Evolutionary conservation across 148 eudicot species (phyloP), one percentile per base, ranked within the genome.

Genomic region (Heliamphora exappendiculata): DNA sequence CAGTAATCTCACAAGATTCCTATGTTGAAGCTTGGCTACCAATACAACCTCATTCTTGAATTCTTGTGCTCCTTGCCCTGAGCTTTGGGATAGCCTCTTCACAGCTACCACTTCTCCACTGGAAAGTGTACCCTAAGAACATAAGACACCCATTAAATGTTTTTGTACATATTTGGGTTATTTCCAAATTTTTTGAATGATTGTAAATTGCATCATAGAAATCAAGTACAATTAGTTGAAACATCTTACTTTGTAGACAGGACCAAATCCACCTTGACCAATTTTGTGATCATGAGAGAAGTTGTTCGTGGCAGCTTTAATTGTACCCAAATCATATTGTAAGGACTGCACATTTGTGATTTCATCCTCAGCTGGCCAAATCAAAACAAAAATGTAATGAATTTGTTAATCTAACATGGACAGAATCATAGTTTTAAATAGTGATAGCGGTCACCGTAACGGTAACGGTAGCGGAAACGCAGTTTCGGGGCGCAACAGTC

Each of bases 21-120:
- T 78, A 51, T 87, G 90, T 26, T 84, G 88, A 33, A 87, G 86
- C 78, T 83, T 85, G 31, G 85, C 88, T 51, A 87, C 75, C 67
- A 87, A 66, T 11, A 80, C 5, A 62, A 81, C 82, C 76, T 87
- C 90, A 55, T 83, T 85, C 67, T 75, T 84, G 79, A 87, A 87
- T 67, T 87, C 85, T 2, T 29, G 1, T 78, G 77, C 84, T 33
- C 90, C 88, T 81, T 87, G 87, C 11, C 67, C 73, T 8, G 87
- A 78, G 45, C 34, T 78, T 63, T 16, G 78, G 7, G 86, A 80
- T n/a, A 85, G 69, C 64, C 88, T 84, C 73, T 88, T 88, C 45
- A 88, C 91, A 31, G 91, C 91, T 60, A 88, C 68, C 50, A 76
- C 80, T 74, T 82, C 75, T 51, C 88, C 88, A 70, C 72, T 33